Evolutionary conservation across 169 alveolate genomes (phyloP).

Genomic region (Eimeria sp.): DNA sequence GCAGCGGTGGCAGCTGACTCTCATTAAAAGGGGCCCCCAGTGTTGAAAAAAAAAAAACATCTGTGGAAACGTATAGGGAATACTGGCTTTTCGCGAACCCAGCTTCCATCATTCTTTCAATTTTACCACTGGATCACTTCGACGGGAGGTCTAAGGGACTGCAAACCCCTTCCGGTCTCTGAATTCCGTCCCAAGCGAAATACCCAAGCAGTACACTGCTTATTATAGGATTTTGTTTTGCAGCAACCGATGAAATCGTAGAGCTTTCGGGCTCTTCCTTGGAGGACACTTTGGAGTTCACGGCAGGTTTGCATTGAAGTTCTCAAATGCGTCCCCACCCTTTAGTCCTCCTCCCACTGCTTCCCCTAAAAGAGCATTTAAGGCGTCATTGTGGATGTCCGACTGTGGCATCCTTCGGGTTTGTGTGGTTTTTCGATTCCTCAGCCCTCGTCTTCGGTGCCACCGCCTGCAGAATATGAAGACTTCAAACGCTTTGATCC

Average conservation of each 20-base stretch:
- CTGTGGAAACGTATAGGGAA: background rate
- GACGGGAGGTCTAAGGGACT: background rate
- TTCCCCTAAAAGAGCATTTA: background rate
- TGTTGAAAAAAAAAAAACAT: background rate
- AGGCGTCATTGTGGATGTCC: background rate
- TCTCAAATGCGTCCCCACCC: background rate
- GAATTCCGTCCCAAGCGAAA: background rate
- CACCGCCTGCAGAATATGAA: constrained; percentile 35
- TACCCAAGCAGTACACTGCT: background rate
- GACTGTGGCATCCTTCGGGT: background rate
- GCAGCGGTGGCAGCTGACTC: constrained; percentile 6
- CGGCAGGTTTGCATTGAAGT: background rate
- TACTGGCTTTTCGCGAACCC: background rate
- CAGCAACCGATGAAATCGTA: constrained; percentile 30
- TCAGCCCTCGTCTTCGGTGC: background rate
- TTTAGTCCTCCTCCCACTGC: background rate
- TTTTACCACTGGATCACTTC: background rate
- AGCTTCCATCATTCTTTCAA: background rate
- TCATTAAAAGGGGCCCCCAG: background rate
- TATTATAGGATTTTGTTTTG: background rate
- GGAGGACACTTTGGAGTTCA: background rate
- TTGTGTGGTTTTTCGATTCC: background rate
- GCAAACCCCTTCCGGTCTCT: background rate
- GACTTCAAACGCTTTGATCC: constrained; percentile 84
- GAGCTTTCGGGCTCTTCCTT: background rate